Evolutionary conservation across 139 green algal genomes (phyloP).

Genomic region (Micractinium sp.): DNA sequence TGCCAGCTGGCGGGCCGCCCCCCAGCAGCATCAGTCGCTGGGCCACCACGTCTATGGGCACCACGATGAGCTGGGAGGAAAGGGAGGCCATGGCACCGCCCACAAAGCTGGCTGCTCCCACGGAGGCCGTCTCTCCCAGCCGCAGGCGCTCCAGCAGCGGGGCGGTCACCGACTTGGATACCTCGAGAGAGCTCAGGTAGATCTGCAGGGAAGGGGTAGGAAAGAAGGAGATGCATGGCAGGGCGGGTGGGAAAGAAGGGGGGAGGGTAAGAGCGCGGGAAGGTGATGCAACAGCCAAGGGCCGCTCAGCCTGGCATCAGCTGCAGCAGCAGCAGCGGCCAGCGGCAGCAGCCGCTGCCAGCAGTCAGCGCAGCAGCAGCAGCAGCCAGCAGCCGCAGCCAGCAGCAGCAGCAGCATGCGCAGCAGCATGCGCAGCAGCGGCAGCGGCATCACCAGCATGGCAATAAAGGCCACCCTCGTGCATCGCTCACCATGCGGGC

Average conservation of each 20-base stretch:
- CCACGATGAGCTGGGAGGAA: slow-evolving; percentile 81
- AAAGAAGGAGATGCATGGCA: neutral
- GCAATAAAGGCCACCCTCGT: neutral
- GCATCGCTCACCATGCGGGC: slow-evolving; percentile 23
- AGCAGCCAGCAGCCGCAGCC: neutral
- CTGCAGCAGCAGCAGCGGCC: too few relatives aligned
- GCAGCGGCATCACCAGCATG: neutral
- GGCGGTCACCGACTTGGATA: slow-evolving; percentile 56
- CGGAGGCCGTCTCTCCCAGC: slow-evolving; percentile 52
- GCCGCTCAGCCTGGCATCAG: too few relatives aligned
- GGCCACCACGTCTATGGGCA: slow-evolving; percentile 90
- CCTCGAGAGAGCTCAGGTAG: slow-evolving; percentile 83
- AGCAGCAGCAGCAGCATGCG: neutral
- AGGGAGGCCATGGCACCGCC: slow-evolving; percentile 76
- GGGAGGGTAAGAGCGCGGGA: neutral
- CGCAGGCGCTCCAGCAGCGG: slow-evolving; percentile 42
- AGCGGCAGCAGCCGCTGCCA: too few relatives aligned
- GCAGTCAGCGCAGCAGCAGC: too few relatives aligned
- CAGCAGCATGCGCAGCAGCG: neutral
- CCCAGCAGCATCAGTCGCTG: neutral
- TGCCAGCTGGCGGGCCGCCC: neutral
- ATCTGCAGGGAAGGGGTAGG: slow-evolving; percentile 41
- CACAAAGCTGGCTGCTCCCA: slow-evolving; percentile 70
- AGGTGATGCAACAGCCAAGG: too few relatives aligned
- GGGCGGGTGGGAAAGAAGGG: neutral